These are phyloP conservation scores for Draba incana DNA, from an alignment of 345 rosid species.

Conservation along the genomic window DNA sequence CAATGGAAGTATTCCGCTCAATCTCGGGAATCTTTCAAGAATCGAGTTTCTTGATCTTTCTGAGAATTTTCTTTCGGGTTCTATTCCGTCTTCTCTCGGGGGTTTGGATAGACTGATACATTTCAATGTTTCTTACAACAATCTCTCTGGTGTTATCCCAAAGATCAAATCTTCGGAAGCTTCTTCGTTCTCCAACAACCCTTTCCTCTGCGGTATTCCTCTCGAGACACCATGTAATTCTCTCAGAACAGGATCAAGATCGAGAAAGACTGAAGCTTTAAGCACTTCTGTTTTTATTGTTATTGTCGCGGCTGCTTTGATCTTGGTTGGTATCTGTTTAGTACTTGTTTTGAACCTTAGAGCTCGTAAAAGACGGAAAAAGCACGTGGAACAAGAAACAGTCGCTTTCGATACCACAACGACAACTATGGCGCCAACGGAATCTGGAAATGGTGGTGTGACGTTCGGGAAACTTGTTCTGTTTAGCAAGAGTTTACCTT, in stretches of 20 bases:
- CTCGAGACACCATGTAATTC: slow-evolving; percentile 56
- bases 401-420: slow-evolving; percentile 66
- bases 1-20: slow-evolving; percentile 66
- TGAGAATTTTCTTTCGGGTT: slow-evolving; percentile 64
- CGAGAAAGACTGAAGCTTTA: slow-evolving; percentile 55
- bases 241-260: slow-evolving; percentile 36
- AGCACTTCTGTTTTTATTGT: slow-evolving; percentile 78
- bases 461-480: slow-evolving; percentile 89
- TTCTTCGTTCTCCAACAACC: slow-evolving; percentile 71
- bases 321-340: slow-evolving; percentile 79
- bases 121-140: slow-evolving; percentile 82
- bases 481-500: slow-evolving; percentile 88
- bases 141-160: slow-evolving; percentile 78
- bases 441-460: slow-evolving; percentile 46
- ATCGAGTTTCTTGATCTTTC: slow-evolving; percentile 65
- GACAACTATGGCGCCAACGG: slow-evolving; percentile 19
- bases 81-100: slow-evolving; percentile 74
- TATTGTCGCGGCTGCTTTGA: slow-evolving; percentile 86
- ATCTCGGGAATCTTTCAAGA: slow-evolving; percentile 59
- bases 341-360: slow-evolving; percentile 79
- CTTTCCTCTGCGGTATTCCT: slow-evolving; percentile 80
- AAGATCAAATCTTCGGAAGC: slow-evolving; percentile 61
- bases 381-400: slow-evolving; percentile 39
- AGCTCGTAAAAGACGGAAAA: slow-evolving; percentile 58
- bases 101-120: slow-evolving; percentile 51